Percentiles rank a stretch among this genome's conserved stretches.
These are phyloP conservation scores for Lepraria neglecta DNA, from an alignment of 495 filamentous ascomycete genomes.

Conservation along the genomic window DNA sequence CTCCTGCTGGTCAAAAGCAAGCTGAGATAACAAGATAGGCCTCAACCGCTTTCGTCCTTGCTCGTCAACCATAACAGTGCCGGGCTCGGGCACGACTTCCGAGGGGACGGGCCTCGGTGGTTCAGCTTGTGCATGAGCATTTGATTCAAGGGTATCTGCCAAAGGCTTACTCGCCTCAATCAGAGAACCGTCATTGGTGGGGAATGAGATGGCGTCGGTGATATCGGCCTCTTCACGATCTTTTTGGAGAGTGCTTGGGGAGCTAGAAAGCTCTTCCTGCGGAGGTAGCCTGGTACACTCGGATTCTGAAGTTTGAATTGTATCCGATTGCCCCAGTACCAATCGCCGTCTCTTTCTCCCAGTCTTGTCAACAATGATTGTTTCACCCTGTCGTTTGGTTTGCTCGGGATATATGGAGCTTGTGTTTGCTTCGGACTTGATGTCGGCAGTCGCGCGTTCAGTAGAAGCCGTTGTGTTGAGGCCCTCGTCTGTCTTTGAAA, in stretches of 20 bases:
- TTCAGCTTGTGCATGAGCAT: not conserved
- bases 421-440: not conserved
- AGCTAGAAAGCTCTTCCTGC: not conserved
- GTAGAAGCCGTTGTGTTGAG: not conserved
- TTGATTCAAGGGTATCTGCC: not conserved
- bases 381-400: conserved; percentile 24
- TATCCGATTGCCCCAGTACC: conserved; percentile 19
- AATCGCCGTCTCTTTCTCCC: conserved; percentile 39
- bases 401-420: not conserved
- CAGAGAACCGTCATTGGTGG: not conserved
- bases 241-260: not conserved
- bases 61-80: conserved; percentile 31
- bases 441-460: not conserved
- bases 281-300: not conserved
- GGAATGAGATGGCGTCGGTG: not conserved
- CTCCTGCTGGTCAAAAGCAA: conserved; percentile 2
- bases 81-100: conserved; percentile 1
- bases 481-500: not conserved
- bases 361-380: conserved; percentile 32
- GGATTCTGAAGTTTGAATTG: not conserved
- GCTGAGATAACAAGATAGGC: conserved; percentile 24
- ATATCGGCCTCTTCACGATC: not conserved
- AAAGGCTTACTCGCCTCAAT: not conserved
- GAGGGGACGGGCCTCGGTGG: not conserved
- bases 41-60: conserved; percentile 39